These are phyloP conservation scores for Ananas comosus DNA, from an alignment of 176 grass and related monocot species.

Conservation along the genomic window DNA sequence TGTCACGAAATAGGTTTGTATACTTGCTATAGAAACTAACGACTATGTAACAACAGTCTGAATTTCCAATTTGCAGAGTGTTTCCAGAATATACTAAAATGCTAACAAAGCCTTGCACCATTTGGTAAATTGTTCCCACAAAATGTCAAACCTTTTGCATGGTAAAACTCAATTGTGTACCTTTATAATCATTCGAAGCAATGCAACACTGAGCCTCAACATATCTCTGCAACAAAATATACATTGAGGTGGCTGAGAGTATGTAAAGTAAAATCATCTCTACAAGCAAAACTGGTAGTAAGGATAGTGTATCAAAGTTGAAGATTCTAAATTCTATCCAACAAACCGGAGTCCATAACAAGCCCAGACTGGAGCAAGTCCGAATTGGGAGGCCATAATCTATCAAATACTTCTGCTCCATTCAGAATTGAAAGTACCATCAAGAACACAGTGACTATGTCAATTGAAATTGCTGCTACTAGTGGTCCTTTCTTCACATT, in stretches of 20 bases:
- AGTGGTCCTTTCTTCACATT: no score
- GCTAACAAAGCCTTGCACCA: background rate
- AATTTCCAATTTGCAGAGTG: background rate
- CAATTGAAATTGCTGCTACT: no score
- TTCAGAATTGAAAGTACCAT: no score
- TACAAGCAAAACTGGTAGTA: background rate
- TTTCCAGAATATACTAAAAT: background rate
- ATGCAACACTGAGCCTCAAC: conserved; percentile 94
- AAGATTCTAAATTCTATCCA: background rate
- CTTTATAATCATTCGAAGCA: conserved; percentile 97
- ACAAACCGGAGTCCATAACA: no score
- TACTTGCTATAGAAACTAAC: background rate
- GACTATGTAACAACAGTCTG: background rate
- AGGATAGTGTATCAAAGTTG: background rate
- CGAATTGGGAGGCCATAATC: no score
- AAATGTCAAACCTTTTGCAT: background rate
- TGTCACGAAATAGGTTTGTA: background rate
- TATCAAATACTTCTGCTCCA: no score
- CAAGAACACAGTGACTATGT: no score
- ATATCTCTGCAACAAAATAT: conserved; percentile 58
- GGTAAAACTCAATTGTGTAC: conserved; percentile 18
- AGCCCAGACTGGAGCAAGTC: no score
- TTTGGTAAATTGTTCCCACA: background rate
- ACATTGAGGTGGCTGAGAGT: background rate
- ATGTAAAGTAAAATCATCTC: background rate